A percentile compares a stretch with the other conserved stretches of the same genome.
These are phyloP conservation scores for Leucosporidium yakuticum DNA, from an alignment of 768 basidiomycete genomes.

Conservation along the genomic window DNA sequence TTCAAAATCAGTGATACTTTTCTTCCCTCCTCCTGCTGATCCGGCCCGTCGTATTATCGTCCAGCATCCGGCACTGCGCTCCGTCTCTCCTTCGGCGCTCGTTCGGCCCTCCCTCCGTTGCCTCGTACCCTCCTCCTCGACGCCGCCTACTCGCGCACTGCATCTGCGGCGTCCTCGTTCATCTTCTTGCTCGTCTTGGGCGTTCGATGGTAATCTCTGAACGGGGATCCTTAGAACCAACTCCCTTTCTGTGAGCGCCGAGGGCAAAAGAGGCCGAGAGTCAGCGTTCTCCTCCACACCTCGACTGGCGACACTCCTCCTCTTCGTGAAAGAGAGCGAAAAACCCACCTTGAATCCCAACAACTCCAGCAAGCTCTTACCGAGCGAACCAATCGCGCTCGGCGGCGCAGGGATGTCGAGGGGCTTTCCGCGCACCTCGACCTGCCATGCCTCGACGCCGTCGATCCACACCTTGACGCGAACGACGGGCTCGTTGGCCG, in stretches of 20 bases:
- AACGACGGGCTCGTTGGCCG: conserved; percentile 52
- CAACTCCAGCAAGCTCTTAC: conserved; percentile 31
- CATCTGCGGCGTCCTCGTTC: neutral
- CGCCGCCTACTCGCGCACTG: no score
- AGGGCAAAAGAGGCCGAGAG: no score
- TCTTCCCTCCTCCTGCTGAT: no score
- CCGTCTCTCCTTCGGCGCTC: no score
- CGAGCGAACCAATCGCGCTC: conserved; percentile 24
- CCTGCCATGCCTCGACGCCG: conserved; percentile 24
- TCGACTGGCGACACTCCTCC: no score
- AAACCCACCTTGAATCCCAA: conserved; percentile 30
- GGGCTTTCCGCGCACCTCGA: conserved; percentile 36
- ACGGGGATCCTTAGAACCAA: neutral
- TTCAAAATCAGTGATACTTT: no score
- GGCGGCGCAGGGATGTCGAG: conserved; percentile 5
- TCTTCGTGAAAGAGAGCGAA: conserved; percentile 2
- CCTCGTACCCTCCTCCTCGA: no score
- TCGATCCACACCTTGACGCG: conserved; percentile 59
- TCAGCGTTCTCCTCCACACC: no score
- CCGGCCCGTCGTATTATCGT: no score
- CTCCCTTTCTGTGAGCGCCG: no score
- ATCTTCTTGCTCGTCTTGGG: neutral
- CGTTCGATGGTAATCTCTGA: neutral
- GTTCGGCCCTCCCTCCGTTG: no score
- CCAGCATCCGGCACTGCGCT: no score